phyloP scores from a whole-genome alignment of 2,329 filamentous ascomycete genomes.

The Neofusicoccum umdonicola region DNA sequence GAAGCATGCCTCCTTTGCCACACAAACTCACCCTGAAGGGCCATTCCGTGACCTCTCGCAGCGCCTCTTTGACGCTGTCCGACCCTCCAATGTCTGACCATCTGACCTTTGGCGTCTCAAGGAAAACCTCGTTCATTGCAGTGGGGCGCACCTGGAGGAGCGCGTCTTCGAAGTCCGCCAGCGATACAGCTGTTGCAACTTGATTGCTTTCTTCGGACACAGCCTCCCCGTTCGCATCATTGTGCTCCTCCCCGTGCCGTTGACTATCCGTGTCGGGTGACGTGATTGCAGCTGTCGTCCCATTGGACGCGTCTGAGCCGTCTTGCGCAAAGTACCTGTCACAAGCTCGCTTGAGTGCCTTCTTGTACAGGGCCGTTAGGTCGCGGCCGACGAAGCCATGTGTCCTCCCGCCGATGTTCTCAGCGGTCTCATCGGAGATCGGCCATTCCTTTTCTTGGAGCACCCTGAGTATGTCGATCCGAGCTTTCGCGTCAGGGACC shows the following conservation, averaged over 20 bases:
- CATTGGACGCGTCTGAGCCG: not conserved
- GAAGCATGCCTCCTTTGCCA: conserved; percentile 20
- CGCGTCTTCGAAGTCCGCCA: conserved; percentile 62
- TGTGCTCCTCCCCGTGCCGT: not conserved
- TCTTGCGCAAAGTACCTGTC: conserved; percentile 10
- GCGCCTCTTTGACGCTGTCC: conserved; percentile 64
- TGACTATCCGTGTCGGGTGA: not conserved
- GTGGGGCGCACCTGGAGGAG: conserved; percentile 71
- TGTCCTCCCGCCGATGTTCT: conserved; percentile 67
- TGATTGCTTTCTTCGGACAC: not conserved
- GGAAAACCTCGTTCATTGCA: conserved; percentile 83
- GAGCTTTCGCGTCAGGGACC: conserved; percentile 68
- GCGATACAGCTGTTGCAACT: conserved; percentile 22
- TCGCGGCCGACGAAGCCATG: conserved; percentile 86
- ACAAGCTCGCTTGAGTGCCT: conserved; percentile 9
- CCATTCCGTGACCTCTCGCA: conserved; percentile 58
- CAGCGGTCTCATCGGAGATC: conserved; percentile 50
- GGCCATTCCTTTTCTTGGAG: conserved; percentile 24
- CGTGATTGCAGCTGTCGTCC: not conserved
- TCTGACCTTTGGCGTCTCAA: conserved; percentile 80
- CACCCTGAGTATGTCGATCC: conserved; percentile 68
- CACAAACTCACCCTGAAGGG: conserved; percentile 51
- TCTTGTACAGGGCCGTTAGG: conserved; percentile 56
- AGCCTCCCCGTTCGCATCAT: not conserved
- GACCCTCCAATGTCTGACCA: conserved; percentile 91